Conservation (phyloP, 768 basidiomycete species). For the Antrodiella citrinella region DNA sequence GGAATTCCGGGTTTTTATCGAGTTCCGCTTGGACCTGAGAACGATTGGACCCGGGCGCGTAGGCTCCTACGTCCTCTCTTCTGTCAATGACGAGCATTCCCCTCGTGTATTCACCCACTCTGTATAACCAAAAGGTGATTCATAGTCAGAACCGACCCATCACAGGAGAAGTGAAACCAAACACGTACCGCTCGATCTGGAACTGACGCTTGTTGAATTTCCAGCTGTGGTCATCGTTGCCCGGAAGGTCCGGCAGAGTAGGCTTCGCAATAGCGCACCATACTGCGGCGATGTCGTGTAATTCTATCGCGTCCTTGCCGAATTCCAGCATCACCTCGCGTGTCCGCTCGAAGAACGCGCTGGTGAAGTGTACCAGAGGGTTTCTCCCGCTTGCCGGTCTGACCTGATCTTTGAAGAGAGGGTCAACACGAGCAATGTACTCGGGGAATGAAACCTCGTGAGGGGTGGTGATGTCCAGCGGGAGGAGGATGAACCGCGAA, state of each 20-base stretch:
- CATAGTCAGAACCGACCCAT: slow-evolving; percentile 3
- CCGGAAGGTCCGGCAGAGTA: slow-evolving; percentile 29
- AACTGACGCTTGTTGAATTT: slow-evolving; percentile 23
- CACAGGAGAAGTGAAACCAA: not conserved
- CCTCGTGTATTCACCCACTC: slow-evolving; percentile 71
- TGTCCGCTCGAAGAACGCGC: slow-evolving; percentile 67
- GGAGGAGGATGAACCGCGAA: slow-evolving; percentile 60
- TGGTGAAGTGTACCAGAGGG: slow-evolving; percentile 42
- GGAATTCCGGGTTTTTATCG: slow-evolving; percentile 25
- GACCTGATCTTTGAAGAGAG: slow-evolving; percentile 30
- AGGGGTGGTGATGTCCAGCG: slow-evolving; percentile 75
- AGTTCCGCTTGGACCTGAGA: slow-evolving; percentile 51
- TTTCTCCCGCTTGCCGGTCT: not conserved
- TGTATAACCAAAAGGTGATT: slow-evolving; percentile 16
- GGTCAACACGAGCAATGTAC: slow-evolving; percentile 54
- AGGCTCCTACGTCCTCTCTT: slow-evolving; percentile 55
- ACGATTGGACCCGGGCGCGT: slow-evolving; percentile 59
- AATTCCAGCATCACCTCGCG: slow-evolving; percentile 71
- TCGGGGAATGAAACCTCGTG: slow-evolving; percentile 71
- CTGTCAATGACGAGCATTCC: slow-evolving; percentile 86
- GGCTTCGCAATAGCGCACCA: slow-evolving; percentile 81
- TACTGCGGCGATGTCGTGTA: slow-evolving; percentile 85
- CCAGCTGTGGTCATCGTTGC: too few relatives aligned
- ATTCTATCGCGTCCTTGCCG: slow-evolving; percentile 80
- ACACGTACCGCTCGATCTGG: slow-evolving; percentile 37